These are phyloP conservation scores for Exophiala alcalophila DNA, from an alignment of 2,329 filamentous ascomycete genomes.

Conservation along the genomic window DNA sequence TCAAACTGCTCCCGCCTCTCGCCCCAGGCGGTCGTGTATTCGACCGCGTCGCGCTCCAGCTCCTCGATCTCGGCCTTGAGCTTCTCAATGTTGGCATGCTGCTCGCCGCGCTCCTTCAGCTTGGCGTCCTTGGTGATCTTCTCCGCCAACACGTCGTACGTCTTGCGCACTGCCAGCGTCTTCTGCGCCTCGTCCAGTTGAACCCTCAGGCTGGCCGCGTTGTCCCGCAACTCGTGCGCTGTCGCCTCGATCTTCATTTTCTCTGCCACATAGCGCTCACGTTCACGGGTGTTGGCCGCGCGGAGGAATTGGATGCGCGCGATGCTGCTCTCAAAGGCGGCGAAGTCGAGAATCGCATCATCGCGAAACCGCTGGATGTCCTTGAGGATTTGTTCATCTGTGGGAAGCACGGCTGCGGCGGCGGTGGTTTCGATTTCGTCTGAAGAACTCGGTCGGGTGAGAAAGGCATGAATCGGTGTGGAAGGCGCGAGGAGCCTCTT, in stretches of 20 bases:
- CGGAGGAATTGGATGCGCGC: conserved; percentile 83
- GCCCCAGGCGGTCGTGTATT: conserved; percentile 78
- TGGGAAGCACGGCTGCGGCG: conserved; percentile 42
- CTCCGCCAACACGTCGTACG: conserved; percentile 83
- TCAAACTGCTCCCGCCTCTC: conserved; percentile 85
- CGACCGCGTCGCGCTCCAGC: conserved; percentile 76
- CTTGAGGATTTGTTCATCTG: conserved; percentile 32
- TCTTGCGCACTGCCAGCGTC: conserved; percentile 73
- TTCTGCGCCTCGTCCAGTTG: conserved; percentile 74
- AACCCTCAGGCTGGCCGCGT: conserved; percentile 67
- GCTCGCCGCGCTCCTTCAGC: conserved; percentile 79
- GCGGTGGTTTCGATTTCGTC: conserved; percentile 48
- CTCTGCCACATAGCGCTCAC: conserved; percentile 76
- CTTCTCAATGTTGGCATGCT: conserved; percentile 72
- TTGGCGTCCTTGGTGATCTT: conserved; percentile 79
- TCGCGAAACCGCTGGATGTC: conserved; percentile 70
- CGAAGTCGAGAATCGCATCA: conserved; percentile 83
- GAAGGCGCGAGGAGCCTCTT: conserved; percentile 72
- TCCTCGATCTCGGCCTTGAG: conserved; percentile 85
- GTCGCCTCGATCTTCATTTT: conserved; percentile 75
- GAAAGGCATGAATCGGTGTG: conserved; percentile 52
- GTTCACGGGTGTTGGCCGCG: conserved; percentile 77
- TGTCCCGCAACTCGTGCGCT: conserved; percentile 72
- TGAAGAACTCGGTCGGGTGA: conserved; percentile 54
- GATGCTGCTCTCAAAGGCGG: conserved; percentile 75